phyloP scores from a whole-genome alignment of 805 yeast species.

The Cyberlindnera misumaiensis region DNA sequence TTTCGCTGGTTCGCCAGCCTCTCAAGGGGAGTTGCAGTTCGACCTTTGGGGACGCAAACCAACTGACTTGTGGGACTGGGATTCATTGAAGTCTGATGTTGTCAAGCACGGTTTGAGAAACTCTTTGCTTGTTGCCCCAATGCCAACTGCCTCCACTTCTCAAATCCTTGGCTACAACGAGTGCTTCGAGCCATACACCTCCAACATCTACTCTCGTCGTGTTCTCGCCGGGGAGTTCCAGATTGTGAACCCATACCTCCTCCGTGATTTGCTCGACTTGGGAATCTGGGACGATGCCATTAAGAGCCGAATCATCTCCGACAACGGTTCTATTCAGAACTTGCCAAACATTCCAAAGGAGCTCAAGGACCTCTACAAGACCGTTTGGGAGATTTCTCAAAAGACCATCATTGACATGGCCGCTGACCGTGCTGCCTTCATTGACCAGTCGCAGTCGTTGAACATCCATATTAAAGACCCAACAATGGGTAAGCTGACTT shows the following conservation, averaged over 20 bases:
- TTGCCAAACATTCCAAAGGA: constrained; percentile 70
- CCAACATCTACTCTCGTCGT: constrained; percentile 85
- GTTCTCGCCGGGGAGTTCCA: constrained; percentile 93
- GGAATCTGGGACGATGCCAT: constrained; percentile 79
- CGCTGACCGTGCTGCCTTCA: constrained; percentile 74
- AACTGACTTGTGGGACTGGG: constrained; percentile 85
- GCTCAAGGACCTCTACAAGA: constrained; percentile 73
- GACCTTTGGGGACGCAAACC: constrained; percentile 84
- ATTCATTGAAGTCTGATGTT: constrained; percentile 51
- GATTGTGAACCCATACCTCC: constrained; percentile 79
- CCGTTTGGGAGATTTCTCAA: constrained; percentile 96
- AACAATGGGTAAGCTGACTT: constrained; percentile 89
- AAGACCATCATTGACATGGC: constrained; percentile 79
- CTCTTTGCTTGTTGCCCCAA: constrained; percentile 84
- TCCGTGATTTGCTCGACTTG: constrained; percentile 73
- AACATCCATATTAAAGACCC: constrained; percentile 82
- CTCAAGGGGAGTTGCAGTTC: constrained; percentile 76
- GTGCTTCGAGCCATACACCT: constrained; percentile 94
- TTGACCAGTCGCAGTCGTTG: constrained; percentile 88
- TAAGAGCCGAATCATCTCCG: constrained; percentile 68
- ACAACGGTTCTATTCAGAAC: constrained; percentile 81
- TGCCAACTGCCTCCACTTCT: constrained; percentile 98
- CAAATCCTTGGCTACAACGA: constrained; percentile 91
- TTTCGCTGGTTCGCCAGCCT: constrained; percentile 84
- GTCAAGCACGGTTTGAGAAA: constrained; percentile 69